Evolutionary conservation across 1,284 basidiomycete species (phyloP), one percentile per base, ranked within the genome.

Genomic region (Papiliotrema terrestris): DNA sequence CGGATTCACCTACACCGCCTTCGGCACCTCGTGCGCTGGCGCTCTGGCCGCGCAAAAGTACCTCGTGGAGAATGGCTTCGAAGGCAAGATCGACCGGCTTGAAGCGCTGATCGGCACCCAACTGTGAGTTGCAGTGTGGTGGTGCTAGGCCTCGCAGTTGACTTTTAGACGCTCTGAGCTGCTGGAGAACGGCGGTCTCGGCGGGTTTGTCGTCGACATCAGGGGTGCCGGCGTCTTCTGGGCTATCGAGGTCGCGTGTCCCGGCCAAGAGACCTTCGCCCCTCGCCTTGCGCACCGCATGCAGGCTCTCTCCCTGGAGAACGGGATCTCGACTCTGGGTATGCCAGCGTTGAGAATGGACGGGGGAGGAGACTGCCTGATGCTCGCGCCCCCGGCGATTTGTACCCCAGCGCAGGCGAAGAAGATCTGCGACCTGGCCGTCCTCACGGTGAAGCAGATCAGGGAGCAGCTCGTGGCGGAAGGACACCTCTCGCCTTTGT

Each of bases 1-100:
- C 23, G 44, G 44, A 3, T 45, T 45, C 44, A 45, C 44, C 19
- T 45, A 45, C 44, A 45, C 44, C 23, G 44, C 44, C 19, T 45
- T 45, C 23, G 44, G 44, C 17, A 17, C 25, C n/a, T 22, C 19
- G 15, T 45, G 44, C 25, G 44, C 44, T 5, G 44, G 44, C n/a
- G 44, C 44, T 45, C 23, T 45, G 3, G 44, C 44, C 4, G 44
- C 23, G 15, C 44, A 45, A 23, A 45, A 45, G 23, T 45, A 45
- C 23, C 23, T 45, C 8, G 19, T 22, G 44, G 44, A 45, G 44
- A 45, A 45, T 23, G 23, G 23, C 8, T 45, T 45, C 25, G 19
- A 45, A 22, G 44, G 23, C 19, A 45, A 45, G 44, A 45, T 45
- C 23, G 44, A 17, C 44, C 8, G 23, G 19, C 44, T 45, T 5